Evolutionary conservation across 768 basidiomycete genomes (phyloP).

Genomic region (Suillus tomentosus): DNA sequence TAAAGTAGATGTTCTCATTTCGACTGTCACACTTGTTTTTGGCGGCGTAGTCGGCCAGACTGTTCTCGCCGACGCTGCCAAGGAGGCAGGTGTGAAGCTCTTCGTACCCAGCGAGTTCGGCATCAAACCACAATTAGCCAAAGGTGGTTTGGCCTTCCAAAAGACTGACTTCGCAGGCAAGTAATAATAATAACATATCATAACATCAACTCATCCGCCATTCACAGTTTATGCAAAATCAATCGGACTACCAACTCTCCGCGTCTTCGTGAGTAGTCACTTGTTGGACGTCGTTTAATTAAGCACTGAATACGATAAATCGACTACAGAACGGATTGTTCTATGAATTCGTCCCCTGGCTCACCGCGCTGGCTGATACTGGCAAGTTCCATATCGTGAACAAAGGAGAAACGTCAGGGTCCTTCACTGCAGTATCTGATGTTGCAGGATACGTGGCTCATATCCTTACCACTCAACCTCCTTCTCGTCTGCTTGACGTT

Average conservation of each 20-base stretch:
- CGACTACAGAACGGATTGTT: slow-evolving; percentile 22
- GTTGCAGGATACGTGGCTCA: slow-evolving; percentile 26
- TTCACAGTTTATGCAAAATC: slow-evolving; percentile 17
- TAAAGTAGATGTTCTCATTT: slow-evolving; percentile 30
- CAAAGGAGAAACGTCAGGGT: slow-evolving; percentile 22
- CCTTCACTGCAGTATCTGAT: slow-evolving; percentile 29
- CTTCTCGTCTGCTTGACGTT: slow-evolving; percentile 12
- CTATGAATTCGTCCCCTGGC: slow-evolving; percentile 29
- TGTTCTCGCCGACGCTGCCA: slow-evolving; percentile 31
- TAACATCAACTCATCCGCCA: background rate
- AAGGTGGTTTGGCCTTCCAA: slow-evolving; percentile 16
- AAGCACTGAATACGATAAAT: background rate
- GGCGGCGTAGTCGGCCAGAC: slow-evolving; percentile 24
- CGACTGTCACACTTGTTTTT: slow-evolving; percentile 21
- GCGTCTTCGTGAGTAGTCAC: slow-evolving; percentile 24
- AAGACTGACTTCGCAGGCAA: slow-evolving; percentile 23
- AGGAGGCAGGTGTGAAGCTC: slow-evolving; percentile 29
- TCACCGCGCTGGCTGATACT: slow-evolving; percentile 19
- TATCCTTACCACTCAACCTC: slow-evolving; percentile 22
- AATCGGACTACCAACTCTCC: slow-evolving; percentile 20
- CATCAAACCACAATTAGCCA: slow-evolving; percentile 17
- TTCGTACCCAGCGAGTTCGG: slow-evolving; percentile 36
- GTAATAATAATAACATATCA: background rate
- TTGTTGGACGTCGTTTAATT: background rate
- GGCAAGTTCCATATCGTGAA: slow-evolving; percentile 23